Conservation (phyloP, 371 early-diverging fungal genomes). For the Phascolomyces articulosus region DNA sequence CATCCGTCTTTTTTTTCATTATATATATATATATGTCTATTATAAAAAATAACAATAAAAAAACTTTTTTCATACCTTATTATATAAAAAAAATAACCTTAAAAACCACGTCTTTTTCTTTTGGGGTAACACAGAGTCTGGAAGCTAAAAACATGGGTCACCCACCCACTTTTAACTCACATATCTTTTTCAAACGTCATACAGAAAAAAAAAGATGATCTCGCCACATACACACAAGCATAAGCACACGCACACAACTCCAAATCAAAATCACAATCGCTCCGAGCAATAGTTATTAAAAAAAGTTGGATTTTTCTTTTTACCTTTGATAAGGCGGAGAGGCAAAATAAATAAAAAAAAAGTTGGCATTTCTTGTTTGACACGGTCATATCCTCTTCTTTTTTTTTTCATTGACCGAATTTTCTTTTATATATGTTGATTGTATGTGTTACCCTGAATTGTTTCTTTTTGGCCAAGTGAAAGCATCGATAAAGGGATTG, state of each 20-base stretch:
- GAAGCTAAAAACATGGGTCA: no score
- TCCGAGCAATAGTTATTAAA: no score
- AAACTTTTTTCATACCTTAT: no score
- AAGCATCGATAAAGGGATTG: not conserved
- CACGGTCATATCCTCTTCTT: not conserved
- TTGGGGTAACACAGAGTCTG: not conserved
- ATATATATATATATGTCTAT: not conserved
- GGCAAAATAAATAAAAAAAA: not conserved
- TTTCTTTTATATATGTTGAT: not conserved
- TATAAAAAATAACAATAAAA: no score
- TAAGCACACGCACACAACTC: not conserved
- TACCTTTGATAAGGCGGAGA: no score
- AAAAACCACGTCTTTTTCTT: not conserved
- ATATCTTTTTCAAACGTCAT: not conserved
- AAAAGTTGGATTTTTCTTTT: no score
- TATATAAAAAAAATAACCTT: no score
- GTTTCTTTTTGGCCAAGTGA: not conserved
- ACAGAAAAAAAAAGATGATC: not conserved
- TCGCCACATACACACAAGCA: not conserved
- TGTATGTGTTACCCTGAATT: not conserved
- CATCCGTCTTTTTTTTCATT: not conserved
- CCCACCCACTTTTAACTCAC: no score
- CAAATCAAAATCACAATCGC: not conserved
- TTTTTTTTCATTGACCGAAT: not conserved
- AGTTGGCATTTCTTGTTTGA: slow-evolving; percentile 3